phyloP scores from a whole-genome alignment of 306 rosid genomes.

The Abrus precatorius region DNA sequence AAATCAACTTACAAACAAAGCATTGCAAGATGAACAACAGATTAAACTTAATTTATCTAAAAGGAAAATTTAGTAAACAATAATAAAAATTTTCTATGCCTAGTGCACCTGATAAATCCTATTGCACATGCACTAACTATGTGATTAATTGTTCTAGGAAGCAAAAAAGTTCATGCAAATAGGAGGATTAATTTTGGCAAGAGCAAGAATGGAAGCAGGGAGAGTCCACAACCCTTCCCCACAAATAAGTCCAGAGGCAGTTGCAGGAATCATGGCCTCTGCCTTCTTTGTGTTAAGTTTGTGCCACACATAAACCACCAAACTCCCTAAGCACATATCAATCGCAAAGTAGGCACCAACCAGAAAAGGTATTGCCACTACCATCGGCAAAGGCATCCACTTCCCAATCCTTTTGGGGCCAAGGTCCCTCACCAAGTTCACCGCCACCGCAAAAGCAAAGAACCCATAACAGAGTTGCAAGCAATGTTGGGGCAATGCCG shows the following conservation, averaged over 20 bases:
- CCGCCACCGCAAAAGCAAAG: conserved; percentile 36
- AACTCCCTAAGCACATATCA: conserved; percentile 74
- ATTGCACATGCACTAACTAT: neutral
- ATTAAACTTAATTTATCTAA: too few relatives aligned
- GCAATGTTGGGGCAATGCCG: conserved; percentile 75
- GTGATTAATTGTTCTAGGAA: conserved; percentile 48
- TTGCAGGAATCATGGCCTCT: conserved; percentile 68
- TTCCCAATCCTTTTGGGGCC: conserved; percentile 59
- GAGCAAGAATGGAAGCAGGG: conserved; percentile 81
- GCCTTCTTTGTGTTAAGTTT: conserved; percentile 60
- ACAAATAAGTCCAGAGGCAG: conserved; percentile 81
- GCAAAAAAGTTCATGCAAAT: conserved; percentile 77
- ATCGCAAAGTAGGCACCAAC: conserved; percentile 85
- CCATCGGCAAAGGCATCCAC: conserved; percentile 84
- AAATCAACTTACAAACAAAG: too few relatives aligned
- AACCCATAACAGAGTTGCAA: conserved; percentile 60
- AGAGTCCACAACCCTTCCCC: conserved; percentile 88
- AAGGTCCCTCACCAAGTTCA: conserved; percentile 53
- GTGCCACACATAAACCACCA: conserved; percentile 67
- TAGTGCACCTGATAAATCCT: neutral
- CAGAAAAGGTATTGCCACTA: conserved; percentile 78
- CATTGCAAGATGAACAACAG: too few relatives aligned
- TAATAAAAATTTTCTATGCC: too few relatives aligned
- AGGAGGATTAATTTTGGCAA: conserved; percentile 74
- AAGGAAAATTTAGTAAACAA: too few relatives aligned